Base-by-base conservation (phyloP, 768 basidiomycete species). In the Pulveroboletus sp. region DNA sequence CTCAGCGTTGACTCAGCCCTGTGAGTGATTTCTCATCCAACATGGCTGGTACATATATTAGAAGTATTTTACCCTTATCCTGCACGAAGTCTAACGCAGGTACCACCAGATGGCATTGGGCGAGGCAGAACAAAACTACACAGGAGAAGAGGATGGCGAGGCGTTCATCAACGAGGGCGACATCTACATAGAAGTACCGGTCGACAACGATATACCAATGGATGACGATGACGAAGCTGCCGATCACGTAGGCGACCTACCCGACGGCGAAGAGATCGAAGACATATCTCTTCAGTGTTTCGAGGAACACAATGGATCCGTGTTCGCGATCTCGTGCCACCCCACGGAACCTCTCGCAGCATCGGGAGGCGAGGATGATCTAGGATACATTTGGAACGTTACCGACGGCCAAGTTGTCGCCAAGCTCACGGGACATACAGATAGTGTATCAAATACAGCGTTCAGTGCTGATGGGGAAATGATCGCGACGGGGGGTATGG, bases 401-500 rank as follows among this genome's bases (percentile, higher is more conserved):
- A 83, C 82, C 3, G 82, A 84, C 39, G 91, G 92, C 13, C 83
- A 89, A 61, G 73, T 84, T 57, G 75, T 95, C 51, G 87, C 83
- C 45, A 89, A 84, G 69, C 76, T 99, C 44, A 86, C 88, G 0
- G 96, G 96, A 3, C 96, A 99, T 68, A 82, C 84, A 7, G 96
- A 99, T 65, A 93, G 91, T 55, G 92, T 99, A 41, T 83, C 84
- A 5, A 76, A 76, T 47, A 76, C 79, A 4, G 84, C 77, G 18
- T 99, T 89, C 79, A 95, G 83, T 65, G 60, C 73, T 1, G 95
- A 98, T 64, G 96, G 96, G 2, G 87, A 96, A 70, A 78, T 96
- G 79, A 77, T 94, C 50, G 84, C 94, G 14, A 96, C 94, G 0
- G 96, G 95, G 9, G 96, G 96, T 0, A 98, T 99, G 96, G 96